Evolutionary conservation across 371 early-diverging fungal species (phyloP).

Genomic region (Mucor irregularis): DNA sequence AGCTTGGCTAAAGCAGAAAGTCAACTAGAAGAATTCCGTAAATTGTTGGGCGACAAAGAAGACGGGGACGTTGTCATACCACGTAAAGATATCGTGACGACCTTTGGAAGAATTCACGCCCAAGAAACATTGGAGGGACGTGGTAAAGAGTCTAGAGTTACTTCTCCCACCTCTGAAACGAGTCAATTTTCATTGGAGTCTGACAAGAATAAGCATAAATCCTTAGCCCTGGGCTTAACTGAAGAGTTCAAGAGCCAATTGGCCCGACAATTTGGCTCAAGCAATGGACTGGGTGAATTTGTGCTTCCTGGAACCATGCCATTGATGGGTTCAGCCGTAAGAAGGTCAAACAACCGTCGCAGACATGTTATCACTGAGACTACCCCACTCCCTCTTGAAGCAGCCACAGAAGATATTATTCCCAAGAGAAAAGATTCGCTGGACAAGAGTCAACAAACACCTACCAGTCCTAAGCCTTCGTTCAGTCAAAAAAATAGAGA

Average conservation of each 20-base stretch:
- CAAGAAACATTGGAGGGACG: conserved; percentile 45
- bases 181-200: background rate
- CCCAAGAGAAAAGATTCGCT: conserved; percentile 7
- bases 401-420: background rate
- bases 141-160: conserved; percentile 2
- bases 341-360: conserved; percentile 34
- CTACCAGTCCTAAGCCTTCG: background rate
- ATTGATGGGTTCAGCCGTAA: conserved; percentile 47
- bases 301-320: conserved; percentile 44
- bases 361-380: conserved; percentile 20
- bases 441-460: background rate
- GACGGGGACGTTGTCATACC: conserved; percentile 36
- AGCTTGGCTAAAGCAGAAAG: conserved; percentile 70
- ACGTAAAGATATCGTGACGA: conserved; percentile 34
- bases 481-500: background rate
- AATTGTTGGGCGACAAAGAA: conserved; percentile 61
- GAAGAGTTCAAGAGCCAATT: conserved; percentile 49
- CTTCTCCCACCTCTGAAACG: background rate
- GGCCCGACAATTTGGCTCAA: conserved; percentile 47
- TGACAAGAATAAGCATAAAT: conserved; percentile 36
- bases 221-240: conserved; percentile 43
- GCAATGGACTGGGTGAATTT: conserved; percentile 43
- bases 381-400: background rate
- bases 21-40: conserved; percentile 71
- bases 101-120: conserved; percentile 41